A percentile compares a stretch with the other conserved stretches of the same genome.
Conservation (phyloP, 2,329 filamentous ascomycete genomes). For the Coleophoma crateriformis region DNA sequence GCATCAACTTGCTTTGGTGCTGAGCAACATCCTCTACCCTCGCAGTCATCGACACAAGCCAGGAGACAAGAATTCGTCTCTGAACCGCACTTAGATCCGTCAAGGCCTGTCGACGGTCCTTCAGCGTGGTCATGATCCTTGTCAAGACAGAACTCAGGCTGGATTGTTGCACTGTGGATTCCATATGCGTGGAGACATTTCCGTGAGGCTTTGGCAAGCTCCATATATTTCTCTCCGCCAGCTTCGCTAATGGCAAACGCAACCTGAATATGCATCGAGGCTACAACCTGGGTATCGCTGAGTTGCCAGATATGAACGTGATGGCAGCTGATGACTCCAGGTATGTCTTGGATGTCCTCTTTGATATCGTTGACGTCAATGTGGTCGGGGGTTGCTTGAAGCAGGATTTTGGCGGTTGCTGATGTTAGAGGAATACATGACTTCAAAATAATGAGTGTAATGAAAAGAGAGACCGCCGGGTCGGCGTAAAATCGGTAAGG, state of each 20-base stretch:
- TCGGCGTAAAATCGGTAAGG: constrained; percentile 83
- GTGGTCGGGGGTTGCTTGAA: constrained; percentile 89
- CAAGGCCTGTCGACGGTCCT: constrained; percentile 11
- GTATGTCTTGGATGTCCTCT: constrained; percentile 80
- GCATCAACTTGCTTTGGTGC: constrained; percentile 10
- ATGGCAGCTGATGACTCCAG: constrained; percentile 85
- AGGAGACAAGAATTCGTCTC: constrained; percentile 24
- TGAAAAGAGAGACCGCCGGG: constrained; percentile 86
- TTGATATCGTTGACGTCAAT: constrained; percentile 86
- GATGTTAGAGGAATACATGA: constrained; percentile 75
- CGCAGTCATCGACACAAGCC: constrained; percentile 27
- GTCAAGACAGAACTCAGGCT: constrained; percentile 76
- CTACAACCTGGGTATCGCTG: constrained; percentile 89
- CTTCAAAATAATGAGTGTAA: constrained; percentile 72
- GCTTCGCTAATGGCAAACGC: constrained; percentile 83
- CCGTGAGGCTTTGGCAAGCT: constrained; percentile 73
- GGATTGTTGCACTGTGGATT: constrained; percentile 95
- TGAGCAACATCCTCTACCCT: constrained; percentile 26
- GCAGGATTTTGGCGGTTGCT: constrained; percentile 78
- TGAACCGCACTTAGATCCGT: constrained; percentile 18
- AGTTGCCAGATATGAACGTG: constrained; percentile 98
- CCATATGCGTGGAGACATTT: constrained; percentile 91
- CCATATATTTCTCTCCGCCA: constrained; percentile 80
- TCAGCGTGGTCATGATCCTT: constrained; percentile 24
- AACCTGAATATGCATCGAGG: constrained; percentile 89